Evolutionary conservation across 2,329 filamentous ascomycete species (phyloP), one percentile per base, ranked within the genome.

Genomic region (Ceratocystis cacaofunesta): DNA sequence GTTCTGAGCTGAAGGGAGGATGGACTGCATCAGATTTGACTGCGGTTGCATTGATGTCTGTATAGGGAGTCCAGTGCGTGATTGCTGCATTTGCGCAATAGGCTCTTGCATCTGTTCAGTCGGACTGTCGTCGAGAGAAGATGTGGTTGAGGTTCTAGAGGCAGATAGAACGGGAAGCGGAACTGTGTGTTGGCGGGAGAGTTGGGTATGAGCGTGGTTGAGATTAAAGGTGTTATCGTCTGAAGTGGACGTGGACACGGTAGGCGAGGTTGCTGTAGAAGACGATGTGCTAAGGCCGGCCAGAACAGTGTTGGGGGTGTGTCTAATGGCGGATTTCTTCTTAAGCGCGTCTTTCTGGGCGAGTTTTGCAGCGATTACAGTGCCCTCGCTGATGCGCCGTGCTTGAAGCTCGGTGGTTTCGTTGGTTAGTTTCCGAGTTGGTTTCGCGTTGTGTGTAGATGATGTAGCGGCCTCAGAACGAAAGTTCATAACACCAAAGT

Each of bases 401-500:
- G 83, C 83, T 58, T 81, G 79, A 63, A 81, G 76, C 50, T 79
- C 76, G 62, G 79, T 74, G 48, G 78, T 77, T 66, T 79, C 77
- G 44, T 65, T 65, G 22, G 63, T 63, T 17, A 60, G 50, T 22
- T 67, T 65, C 12, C 63, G 63, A 28, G 63, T 63, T 8, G 63
- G 66, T 63, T 68, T 75, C 74, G 71, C 74, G 76, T 65, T 75
- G 70, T 30, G 82, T 58, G 36, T 19, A 36, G 66, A 62, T 55
- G 63, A 62, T 15, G 63, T 32, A n/a, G 57, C 57, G 25, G 57
- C 15, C 6, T 65, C 58, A 28, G 60, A 52, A 43, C 66, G 66
- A 76, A 86, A 84, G 66, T 85, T 82, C 79, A 86, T 84, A 50
- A 86, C 81, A 58, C 78, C 76, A 71, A 86, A 86, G 69, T 84